Evolutionary conservation across 441 rosid species (phyloP).

Genomic region (Populus hybrid): DNA sequence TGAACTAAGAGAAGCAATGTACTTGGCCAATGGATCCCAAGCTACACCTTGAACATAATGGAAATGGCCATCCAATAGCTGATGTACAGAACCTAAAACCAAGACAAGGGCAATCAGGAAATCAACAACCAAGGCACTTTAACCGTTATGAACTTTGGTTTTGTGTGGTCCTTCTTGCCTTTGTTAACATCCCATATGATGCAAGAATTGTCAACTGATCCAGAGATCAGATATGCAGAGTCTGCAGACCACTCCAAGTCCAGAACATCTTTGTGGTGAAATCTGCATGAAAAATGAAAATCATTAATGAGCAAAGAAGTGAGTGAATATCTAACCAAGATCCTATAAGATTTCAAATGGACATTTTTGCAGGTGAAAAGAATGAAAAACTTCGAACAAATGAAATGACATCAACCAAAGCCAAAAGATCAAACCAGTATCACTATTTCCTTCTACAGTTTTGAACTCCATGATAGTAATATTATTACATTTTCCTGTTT

Average conservation of each 20-base stretch:
- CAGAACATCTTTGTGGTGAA: slow-evolving; percentile 87
- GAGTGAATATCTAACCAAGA: background rate
- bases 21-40: slow-evolving; percentile 88
- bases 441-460: background rate
- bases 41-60: slow-evolving; percentile 99
- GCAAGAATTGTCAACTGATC: slow-evolving; percentile 97
- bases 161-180: slow-evolving; percentile 44
- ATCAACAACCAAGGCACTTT: background rate
- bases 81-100: slow-evolving; percentile 76
- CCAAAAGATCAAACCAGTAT: background rate
- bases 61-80: slow-evolving; percentile 77
- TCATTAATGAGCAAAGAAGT: background rate
- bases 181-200: slow-evolving; percentile 89
- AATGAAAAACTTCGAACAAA: background rate
- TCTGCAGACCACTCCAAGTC: slow-evolving; percentile 93
- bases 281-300: slow-evolving; percentile 39
- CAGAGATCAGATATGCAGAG: slow-evolving; percentile 70
- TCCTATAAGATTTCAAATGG: background rate
- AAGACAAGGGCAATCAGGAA: slow-evolving; percentile 13
- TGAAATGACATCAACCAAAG: background rate
- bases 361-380: background rate
- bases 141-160: background rate
- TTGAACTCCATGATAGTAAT: background rate
- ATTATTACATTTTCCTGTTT: background rate
- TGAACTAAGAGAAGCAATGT: slow-evolving; percentile 81